Conservation (phyloP, 129 eudicot species). For the Helianthus tuberosus region DNA sequence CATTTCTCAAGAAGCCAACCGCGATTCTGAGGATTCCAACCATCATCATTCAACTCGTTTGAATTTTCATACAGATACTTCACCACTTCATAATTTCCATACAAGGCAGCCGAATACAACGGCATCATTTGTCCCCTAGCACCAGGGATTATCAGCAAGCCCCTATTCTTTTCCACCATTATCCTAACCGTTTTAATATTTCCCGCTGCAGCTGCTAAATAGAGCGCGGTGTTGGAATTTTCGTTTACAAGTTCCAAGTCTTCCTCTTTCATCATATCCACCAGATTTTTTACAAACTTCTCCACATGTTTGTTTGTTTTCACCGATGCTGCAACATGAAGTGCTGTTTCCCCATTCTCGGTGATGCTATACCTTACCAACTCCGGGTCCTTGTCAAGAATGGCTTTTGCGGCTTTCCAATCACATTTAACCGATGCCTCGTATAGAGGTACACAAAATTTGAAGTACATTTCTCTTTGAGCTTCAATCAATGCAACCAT, state of each 20-base stretch:
- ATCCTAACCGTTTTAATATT: not conserved
- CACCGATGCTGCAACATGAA: not conserved
- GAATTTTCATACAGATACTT: not conserved
- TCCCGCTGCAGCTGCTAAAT: slow-evolving; percentile 9
- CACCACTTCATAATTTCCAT: not conserved
- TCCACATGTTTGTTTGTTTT: not conserved
- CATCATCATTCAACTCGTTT: slow-evolving; percentile 2
- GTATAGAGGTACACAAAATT: not conserved
- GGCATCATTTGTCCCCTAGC: not conserved
- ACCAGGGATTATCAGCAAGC: too few species aligned
- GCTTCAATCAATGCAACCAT: not conserved
- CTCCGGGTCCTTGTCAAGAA: not conserved
- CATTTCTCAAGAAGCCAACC: slow-evolving; percentile 15
- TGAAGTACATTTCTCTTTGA: not conserved
- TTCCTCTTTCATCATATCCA: not conserved
- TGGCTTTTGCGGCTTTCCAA: not conserved
- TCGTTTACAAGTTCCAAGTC: not conserved
- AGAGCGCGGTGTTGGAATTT: not conserved
- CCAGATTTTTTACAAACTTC: slow-evolving; percentile 2
- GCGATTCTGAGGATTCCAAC: not conserved
- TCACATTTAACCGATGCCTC: not conserved
- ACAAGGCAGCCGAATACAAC: not conserved
- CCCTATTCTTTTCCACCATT: not conserved
- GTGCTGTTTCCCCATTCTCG: not conserved
- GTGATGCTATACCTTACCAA: slow-evolving; percentile 6